Percentiles rank a stretch among this genome's conserved stretches.
Evolutionary conservation across 331 rosid species (phyloP).

Genomic region (Rhamnella rubrinervis): DNA sequence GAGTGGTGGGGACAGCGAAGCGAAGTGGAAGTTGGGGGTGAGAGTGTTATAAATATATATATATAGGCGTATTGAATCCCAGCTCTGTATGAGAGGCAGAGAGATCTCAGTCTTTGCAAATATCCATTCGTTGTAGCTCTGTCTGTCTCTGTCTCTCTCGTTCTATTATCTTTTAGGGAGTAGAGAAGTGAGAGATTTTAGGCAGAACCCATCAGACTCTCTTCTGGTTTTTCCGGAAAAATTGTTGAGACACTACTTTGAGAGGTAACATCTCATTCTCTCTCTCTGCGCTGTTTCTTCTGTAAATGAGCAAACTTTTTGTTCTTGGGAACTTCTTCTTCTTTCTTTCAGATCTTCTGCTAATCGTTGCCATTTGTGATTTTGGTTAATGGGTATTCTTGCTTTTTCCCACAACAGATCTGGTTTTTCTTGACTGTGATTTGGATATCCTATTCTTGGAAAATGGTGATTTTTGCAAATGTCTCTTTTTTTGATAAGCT

Average conservation of each 20-base stretch:
- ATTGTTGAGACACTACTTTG: neutral
- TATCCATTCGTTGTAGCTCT: slow-evolving; percentile 1
- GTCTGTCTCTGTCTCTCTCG: slow-evolving; percentile 7
- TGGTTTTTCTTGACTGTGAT: no score
- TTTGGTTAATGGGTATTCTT: no score
- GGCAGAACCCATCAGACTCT: neutral
- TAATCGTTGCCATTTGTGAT: neutral
- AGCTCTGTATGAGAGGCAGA: slow-evolving; percentile 7
- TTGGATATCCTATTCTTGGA: slow-evolving; percentile 5
- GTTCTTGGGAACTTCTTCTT: slow-evolving; percentile 1
- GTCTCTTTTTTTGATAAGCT: no score
- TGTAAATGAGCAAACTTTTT: neutral
- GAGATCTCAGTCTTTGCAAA: slow-evolving; percentile 25
- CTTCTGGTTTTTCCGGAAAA: neutral
- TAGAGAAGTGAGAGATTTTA: neutral
- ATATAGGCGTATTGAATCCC: slow-evolving; percentile 3
- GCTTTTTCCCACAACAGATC: no score
- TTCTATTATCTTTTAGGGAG: neutral
- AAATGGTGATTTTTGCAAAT: no score
- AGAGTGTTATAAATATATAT: slow-evolving; percentile 26
- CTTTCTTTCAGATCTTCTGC: slow-evolving; percentile 8
- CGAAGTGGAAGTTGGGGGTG: slow-evolving; percentile 17
- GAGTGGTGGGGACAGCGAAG: slow-evolving; percentile 30
- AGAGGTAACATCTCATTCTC: slow-evolving; percentile 16
- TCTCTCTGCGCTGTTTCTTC: neutral